Base-by-base conservation (phyloP, 78 protist genomes). In the Chrysochromulina tobinii region DNA sequence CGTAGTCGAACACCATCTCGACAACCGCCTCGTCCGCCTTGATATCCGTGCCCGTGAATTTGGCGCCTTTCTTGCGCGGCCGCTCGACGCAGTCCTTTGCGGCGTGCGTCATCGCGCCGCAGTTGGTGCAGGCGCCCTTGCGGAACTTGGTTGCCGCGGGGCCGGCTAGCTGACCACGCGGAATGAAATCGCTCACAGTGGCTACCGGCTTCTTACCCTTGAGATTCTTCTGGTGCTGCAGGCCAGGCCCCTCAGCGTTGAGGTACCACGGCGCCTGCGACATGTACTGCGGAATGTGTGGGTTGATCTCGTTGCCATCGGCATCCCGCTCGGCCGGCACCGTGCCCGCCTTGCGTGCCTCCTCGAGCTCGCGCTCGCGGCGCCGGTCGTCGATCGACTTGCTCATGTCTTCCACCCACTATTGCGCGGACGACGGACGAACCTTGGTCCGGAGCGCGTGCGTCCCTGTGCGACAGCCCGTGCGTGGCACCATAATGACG, bases 61-160 rank as follows among this genome's bases (percentile, higher is more conserved):
- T 96, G 1, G 99, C 99, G n/a, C 97, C 97, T 0, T 67, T 53
- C n/a, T 79, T 83, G 55, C 99, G 91, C 9, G 99, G 99, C 27
- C 99, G 89, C 54, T 98, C 99, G 51, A 92, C 64, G 85, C 99
- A 98, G 61, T 95, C 97, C 88, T 81, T 27, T 0, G 93, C 73
- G 38, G 57, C 86, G 94, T 99, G 99, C 9, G 98, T 95, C 97
- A 96, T 96, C 27, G 99, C 96, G 9, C 99, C 99, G 79, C 99
- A 99, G 93, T 99, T 99, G 17, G 89, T 92, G 54, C 99, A 99
- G 2, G 99, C 99, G n/a, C 99, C 99, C 83, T 97, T 97, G 21
- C 98, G 79, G 81, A 55, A 98, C 75, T 92, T 96, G 0, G 93
- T 92, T 9, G 98, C 96, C 3, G 96, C 92, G 3, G 61, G 75